Conservation (phyloP, 805 yeast genomes). For the Spathaspora girioi region DNA sequence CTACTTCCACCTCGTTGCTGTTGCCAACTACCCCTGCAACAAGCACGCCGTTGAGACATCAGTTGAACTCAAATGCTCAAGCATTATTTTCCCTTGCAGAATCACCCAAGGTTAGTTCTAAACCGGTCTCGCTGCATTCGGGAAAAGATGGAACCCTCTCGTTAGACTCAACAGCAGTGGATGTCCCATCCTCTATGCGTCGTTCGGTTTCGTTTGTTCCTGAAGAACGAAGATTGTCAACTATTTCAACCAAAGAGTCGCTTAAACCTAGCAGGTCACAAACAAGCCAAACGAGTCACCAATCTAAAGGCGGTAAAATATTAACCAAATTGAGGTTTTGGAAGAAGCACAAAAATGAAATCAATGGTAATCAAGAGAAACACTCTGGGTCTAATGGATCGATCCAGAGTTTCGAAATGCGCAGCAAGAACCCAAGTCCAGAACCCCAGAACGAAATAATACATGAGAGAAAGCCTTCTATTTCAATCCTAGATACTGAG, state of each 20-base stretch:
- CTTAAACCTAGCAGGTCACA: slow-evolving; percentile 7
- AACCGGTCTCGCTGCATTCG: not conserved
- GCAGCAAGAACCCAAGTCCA: not conserved
- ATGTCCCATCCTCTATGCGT: not conserved
- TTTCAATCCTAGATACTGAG: not conserved
- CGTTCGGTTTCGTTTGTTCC: slow-evolving; percentile 19
- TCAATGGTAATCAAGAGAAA: not conserved
- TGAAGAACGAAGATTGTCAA: slow-evolving; percentile 12
- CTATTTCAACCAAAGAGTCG: slow-evolving; percentile 8
- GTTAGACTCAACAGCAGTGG: not conserved
- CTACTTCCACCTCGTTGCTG: not conserved
- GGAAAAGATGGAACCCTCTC: not conserved
- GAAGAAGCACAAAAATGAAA: slow-evolving; percentile 20
- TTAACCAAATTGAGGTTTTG: slow-evolving; percentile 37
- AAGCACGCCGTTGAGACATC: not conserved
- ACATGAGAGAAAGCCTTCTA: not conserved
- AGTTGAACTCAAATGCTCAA: not conserved
- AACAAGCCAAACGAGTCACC: not conserved
- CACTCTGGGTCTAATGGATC: not conserved
- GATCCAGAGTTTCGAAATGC: not conserved
- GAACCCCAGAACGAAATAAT: not conserved
- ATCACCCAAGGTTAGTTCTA: not conserved
- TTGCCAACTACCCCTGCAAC: not conserved
- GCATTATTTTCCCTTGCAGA: slow-evolving; percentile 1
- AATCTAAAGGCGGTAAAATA: slow-evolving; percentile 20